Base-by-base conservation (phyloP, 306 rosid species). In the Hylodesmum podocarpum region DNA sequence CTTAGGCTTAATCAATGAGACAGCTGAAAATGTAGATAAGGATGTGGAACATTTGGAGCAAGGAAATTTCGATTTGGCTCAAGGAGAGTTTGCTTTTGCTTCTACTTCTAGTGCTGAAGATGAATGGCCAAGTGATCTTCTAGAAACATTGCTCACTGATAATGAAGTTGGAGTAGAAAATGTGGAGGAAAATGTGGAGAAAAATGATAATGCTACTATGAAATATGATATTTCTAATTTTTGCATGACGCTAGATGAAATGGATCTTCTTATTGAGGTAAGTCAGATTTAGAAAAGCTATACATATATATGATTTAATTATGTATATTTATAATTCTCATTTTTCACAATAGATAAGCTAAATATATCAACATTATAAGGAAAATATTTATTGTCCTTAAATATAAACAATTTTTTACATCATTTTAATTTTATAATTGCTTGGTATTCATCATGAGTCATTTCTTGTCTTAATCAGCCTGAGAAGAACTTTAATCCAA, bases 181-280 rank as follows among this genome's bases (percentile, higher is more conserved):
- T 58, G 1, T 43, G 18, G 18, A 21, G 40, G 71, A 2, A 6
- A 84, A 75, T 70, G 62, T 49, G 70, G 62, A 6, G 43, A 24
- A 9, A 41, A 37, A 58, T 71, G 11, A 3, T 37, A 43, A 5
- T 64, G 15, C 14, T 28, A 46, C 31, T 71, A 67, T 8, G 34
- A 37, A 0, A 0, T 10, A 8, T 3, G 50, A 69, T 21, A 50
- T 44, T 36, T 19, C 29, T 53, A 29, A 81, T 7, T 37, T 73
- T 51, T 72, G 59, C 59, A 9, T 41, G n/a, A 50, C 34, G 31
- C 9, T 49, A 25, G 46, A 77, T 22, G 70, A 44, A 3, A 27
- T 53, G 47, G 2, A 44, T 28, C 24, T 51, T 67, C 54, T 36
- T 6, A 22, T 29, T 10, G 53, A 74, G 85, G 88, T 81, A 84